Evolutionary conservation across 768 basidiomycete species (phyloP).

Genomic region (Mycena vitilis): DNA sequence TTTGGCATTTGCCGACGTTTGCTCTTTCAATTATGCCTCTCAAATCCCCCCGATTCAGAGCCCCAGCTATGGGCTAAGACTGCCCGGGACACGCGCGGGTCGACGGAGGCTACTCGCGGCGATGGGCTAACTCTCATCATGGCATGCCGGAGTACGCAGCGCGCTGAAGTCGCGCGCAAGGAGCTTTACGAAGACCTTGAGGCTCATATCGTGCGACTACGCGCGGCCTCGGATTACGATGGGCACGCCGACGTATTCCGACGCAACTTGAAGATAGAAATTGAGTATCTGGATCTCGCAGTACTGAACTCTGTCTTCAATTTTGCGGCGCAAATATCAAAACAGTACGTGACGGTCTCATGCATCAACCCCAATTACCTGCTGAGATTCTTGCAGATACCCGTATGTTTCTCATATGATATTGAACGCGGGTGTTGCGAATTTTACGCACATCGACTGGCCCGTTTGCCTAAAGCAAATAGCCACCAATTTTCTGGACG

Average conservation of each 20-base stretch:
- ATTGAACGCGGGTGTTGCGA: conserved; percentile 81
- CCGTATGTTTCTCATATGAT: conserved; percentile 85
- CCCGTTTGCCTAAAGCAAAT: conserved; percentile 58
- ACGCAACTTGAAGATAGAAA: conserved; percentile 67
- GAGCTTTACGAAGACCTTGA: conserved; percentile 68
- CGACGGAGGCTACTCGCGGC: conserved; percentile 40
- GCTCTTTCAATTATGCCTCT: conserved; percentile 71
- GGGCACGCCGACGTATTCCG: conserved; percentile 69
- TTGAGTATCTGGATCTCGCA: conserved; percentile 74
- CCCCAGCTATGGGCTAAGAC: conserved; percentile 56
- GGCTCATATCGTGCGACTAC: conserved; percentile 56
- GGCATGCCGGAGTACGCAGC: conserved; percentile 78
- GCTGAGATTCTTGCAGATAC: conserved; percentile 59
- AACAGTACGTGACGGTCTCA: conserved; percentile 57
- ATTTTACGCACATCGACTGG: conserved; percentile 68
- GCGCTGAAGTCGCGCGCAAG: conserved; percentile 71
- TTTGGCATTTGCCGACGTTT: conserved; percentile 87
- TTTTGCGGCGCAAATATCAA: conserved; percentile 66
- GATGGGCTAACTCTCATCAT: conserved; percentile 79
- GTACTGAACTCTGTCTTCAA: conserved; percentile 67
- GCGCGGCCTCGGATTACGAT: conserved; percentile 52
- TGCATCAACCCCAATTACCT: neutral
- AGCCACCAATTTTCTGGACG: conserved; percentile 53
- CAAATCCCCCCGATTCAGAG: conserved; percentile 60
- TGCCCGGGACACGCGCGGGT: conserved; percentile 33